phyloP scores from a whole-genome alignment of 805 yeast genomes.

The Wickerhamomyces mucosus region DNA sequence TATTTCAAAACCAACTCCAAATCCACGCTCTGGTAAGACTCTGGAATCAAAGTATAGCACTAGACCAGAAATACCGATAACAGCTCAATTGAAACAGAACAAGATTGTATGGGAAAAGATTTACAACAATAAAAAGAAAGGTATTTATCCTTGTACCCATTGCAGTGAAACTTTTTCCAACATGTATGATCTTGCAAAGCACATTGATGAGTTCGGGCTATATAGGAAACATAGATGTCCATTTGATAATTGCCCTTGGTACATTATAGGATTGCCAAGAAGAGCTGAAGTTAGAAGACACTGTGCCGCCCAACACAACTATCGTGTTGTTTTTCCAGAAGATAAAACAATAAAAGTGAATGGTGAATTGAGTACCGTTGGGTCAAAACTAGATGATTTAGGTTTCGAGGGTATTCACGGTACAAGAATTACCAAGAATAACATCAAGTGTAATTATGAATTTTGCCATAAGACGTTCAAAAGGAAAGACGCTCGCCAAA shows the following conservation, averaged over 20 bases:
- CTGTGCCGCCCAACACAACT: constrained; percentile 35
- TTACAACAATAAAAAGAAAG: constrained; percentile 29
- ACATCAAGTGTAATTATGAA: constrained; percentile 20
- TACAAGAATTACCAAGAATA: constrained; percentile 1
- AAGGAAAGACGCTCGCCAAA: constrained; percentile 41
- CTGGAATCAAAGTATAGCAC: not conserved
- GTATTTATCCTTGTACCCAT: constrained; percentile 37
- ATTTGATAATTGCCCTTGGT: constrained; percentile 37
- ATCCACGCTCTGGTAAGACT: not conserved
- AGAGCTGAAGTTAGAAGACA: constrained; percentile 41
- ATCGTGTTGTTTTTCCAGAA: constrained; percentile 2
- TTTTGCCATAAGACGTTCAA: constrained; percentile 39
- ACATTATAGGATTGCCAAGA: constrained; percentile 37
- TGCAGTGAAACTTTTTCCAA: constrained; percentile 32
- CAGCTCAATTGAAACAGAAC: constrained; percentile 16
- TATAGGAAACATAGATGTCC: constrained; percentile 36
- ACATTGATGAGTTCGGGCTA: constrained; percentile 32
- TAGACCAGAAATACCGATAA: constrained; percentile 1
- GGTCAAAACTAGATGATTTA: not conserved
- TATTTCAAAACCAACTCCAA: not conserved
- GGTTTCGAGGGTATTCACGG: not conserved
- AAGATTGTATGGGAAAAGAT: constrained; percentile 19
- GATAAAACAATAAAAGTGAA: not conserved
- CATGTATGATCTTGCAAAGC: constrained; percentile 30
- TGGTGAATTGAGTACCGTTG: not conserved